Conservation (phyloP, 2,329 filamentous ascomycete species). For the Hysterium pulicare region DNA sequence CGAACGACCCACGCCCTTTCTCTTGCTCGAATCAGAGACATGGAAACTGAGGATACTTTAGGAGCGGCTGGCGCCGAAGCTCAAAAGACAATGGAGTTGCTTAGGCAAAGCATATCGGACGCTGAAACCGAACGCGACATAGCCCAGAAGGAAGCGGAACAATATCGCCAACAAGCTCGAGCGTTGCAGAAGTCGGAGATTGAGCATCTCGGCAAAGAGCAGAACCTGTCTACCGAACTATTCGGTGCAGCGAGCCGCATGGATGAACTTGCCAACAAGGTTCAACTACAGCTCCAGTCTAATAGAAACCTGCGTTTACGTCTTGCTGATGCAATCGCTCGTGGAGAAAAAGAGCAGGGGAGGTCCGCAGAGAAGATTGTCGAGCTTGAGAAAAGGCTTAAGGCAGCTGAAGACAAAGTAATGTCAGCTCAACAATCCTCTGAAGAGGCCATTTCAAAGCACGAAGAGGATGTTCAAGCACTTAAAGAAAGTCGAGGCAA, state of each 20-base stretch:
- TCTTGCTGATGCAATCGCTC: constrained; percentile 72
- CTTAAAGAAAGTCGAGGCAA: constrained; percentile 74
- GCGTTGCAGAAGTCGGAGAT: constrained; percentile 57
- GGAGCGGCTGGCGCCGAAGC: constrained; percentile 48
- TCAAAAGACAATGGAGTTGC: constrained; percentile 58
- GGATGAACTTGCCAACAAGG: constrained; percentile 74
- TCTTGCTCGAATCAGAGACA: constrained; percentile 61
- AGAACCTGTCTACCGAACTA: constrained; percentile 65
- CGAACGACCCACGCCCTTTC: constrained; percentile 68
- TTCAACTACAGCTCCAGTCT: constrained; percentile 73
- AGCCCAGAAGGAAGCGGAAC: constrained; percentile 62
- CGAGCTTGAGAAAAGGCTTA: constrained; percentile 75
- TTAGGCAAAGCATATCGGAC: constrained; percentile 66
- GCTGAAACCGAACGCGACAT: constrained; percentile 70
- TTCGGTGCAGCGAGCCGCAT: constrained; percentile 71
- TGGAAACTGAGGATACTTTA: constrained; percentile 52
- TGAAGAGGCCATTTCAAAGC: constrained; percentile 76
- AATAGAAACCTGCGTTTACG: constrained; percentile 74
- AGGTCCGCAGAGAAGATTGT: constrained; percentile 79
- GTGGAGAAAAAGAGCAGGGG: constrained; percentile 80
- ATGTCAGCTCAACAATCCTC: constrained; percentile 78
- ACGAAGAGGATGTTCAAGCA: constrained; percentile 78
- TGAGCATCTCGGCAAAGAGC: constrained; percentile 56
- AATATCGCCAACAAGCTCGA: constrained; percentile 61
- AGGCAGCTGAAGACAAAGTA: constrained; percentile 78